phyloP scores from a whole-genome alignment of 495 filamentous ascomycete genomes.

The Penicillium samsonianum region DNA sequence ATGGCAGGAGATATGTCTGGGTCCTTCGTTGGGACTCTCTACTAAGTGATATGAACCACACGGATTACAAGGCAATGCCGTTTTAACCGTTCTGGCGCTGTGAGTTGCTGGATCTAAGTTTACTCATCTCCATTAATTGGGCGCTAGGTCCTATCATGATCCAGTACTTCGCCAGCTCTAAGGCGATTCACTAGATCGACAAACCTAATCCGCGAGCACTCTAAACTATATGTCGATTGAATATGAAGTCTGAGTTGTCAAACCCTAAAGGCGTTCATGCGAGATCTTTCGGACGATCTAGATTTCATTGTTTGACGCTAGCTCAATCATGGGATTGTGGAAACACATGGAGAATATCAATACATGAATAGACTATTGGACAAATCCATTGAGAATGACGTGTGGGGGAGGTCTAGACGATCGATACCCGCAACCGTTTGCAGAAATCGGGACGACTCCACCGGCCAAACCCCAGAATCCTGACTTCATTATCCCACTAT shows the following conservation, averaged over 20 bases:
- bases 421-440: slow-evolving; percentile 9
- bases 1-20: neutral
- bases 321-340: neutral
- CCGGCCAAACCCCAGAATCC: neutral
- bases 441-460: slow-evolving; percentile 5
- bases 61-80: too few species aligned
- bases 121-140: neutral
- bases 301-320: neutral
- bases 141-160: neutral
- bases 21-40: neutral
- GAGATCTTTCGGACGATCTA: neutral
- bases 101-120: neutral
- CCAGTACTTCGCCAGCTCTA: too few species aligned
- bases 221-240: too few species aligned
- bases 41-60: too few species aligned
- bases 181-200: too few species aligned
- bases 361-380: neutral
- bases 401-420: slow-evolving; percentile 9
- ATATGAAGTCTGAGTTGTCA: neutral
- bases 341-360: neutral
- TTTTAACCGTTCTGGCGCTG: neutral
- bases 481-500: slow-evolving; percentile 22
- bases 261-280: neutral
- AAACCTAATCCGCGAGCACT: too few species aligned
- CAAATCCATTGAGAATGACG: slow-evolving; percentile 7